Percentiles rank a stretch among this genome's conserved stretches.
phyloP scores from a whole-genome alignment of 2,329 filamentous ascomycete genomes.

The Alternaria sp. region DNA sequence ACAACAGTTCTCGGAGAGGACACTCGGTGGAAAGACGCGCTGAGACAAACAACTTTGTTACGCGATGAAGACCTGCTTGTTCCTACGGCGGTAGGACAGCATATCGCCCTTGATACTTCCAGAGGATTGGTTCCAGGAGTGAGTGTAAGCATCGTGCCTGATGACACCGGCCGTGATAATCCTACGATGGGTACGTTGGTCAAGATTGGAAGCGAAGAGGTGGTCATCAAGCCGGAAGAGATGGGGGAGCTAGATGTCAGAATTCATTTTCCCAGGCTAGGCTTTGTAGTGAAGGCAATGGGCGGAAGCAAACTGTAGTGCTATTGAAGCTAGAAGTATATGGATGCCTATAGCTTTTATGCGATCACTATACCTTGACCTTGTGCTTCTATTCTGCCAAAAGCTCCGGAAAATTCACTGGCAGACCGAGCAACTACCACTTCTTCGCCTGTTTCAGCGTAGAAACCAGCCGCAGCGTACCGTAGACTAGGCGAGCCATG shows the following conservation, averaged over 20 bases:
- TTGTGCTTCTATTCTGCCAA: background rate
- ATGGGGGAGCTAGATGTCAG: constrained; percentile 46
- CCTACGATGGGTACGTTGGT: constrained; percentile 51
- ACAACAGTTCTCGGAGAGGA: constrained; percentile 20
- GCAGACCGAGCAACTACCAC: too few species aligned
- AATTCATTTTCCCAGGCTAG: constrained; percentile 54
- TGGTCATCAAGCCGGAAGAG: constrained; percentile 48
- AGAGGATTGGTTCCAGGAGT: constrained; percentile 43
- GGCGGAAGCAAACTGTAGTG: constrained; percentile 13
- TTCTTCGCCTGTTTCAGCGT: too few species aligned
- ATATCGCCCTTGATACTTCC: constrained; percentile 39
- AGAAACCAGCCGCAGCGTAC: too few species aligned
- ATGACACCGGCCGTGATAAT: constrained; percentile 53
- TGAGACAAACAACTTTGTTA: constrained; percentile 6
- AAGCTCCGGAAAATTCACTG: background rate
- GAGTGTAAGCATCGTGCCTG: constrained; percentile 48
- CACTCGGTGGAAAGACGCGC: constrained; percentile 17
- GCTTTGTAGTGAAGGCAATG: constrained; percentile 46
- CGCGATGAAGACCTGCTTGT: constrained; percentile 36
- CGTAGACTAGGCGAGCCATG: too few species aligned
- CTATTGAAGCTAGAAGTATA: too few species aligned
- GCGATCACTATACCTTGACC: background rate
- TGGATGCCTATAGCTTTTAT: too few species aligned
- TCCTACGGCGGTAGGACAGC: constrained; percentile 40
- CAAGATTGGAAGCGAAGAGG: constrained; percentile 52